These are phyloP conservation scores for Mucor lusitanicus DNA, from an alignment of 371 early-diverging fungal species.

Conservation along the genomic window DNA sequence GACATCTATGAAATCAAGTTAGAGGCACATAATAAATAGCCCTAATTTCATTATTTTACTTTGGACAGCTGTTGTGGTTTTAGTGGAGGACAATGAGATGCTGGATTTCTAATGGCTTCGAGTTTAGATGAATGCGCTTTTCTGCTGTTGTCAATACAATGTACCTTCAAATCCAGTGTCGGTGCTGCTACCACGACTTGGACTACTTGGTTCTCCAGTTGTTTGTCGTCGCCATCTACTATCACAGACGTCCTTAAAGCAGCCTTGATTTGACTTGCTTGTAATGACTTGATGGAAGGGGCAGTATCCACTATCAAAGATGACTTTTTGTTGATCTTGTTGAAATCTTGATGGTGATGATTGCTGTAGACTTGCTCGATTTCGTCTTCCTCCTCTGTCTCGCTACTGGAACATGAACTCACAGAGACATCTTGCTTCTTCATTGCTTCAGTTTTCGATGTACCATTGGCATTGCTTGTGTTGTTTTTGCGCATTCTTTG, in stretches of 20 bases:
- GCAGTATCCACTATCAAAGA: conserved; percentile 1
- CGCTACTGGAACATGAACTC: conserved; percentile 9
- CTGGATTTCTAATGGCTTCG: neutral
- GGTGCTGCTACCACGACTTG: neutral
- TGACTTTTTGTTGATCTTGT: conserved; percentile 2
- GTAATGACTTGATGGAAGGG: conserved; percentile 5
- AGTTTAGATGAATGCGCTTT: neutral
- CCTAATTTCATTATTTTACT: neutral
- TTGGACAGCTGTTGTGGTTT: neutral
- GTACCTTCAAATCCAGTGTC: neutral
- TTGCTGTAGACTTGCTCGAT: neutral
- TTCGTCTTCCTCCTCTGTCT: conserved; percentile 6
- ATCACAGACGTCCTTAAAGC: neutral
- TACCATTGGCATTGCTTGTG: neutral
- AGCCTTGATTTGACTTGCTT: conserved; percentile 1
- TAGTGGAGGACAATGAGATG: neutral
- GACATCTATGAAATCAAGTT: conserved; percentile 12
- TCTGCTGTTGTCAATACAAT: neutral
- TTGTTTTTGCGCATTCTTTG: neutral
- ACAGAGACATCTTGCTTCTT: neutral
- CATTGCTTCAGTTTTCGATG: neutral
- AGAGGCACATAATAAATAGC: neutral
- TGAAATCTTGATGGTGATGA: neutral
- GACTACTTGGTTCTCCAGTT: neutral
- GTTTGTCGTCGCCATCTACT: neutral